Evolutionary conservation across 2,329 filamentous ascomycete genomes (phyloP).

Genomic region (Fusarium sp.): DNA sequence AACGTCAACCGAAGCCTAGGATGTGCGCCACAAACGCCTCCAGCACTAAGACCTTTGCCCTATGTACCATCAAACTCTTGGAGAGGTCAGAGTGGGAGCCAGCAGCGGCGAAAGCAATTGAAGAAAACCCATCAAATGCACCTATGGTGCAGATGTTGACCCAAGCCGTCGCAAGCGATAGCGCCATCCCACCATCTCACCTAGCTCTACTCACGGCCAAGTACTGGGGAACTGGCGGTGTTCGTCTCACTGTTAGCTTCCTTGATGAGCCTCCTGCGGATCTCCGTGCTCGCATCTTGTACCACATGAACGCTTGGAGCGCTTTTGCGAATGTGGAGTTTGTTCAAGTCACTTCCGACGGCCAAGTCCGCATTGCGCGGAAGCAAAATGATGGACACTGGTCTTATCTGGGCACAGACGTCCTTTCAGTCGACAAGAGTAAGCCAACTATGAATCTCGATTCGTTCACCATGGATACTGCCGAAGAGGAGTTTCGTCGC

Average conservation of each 20-base stretch:
- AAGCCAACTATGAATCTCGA: not conserved
- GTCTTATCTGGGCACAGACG: not conserved
- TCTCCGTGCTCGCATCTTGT: constrained; percentile 1
- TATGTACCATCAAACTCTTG: too few species aligned
- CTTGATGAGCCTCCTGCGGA: not conserved
- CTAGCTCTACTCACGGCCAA: not conserved
- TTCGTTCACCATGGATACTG: not conserved
- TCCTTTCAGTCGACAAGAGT: not conserved
- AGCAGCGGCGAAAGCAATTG: not conserved
- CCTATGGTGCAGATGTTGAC: constrained; percentile 1
- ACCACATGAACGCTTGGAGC: constrained; percentile 3
- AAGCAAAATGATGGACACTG: not conserved
- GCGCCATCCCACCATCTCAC: not conserved
- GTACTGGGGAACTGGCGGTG: not conserved
- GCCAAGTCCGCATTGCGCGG: not conserved
- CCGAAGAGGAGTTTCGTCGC: not conserved
- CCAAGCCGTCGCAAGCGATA: not conserved
- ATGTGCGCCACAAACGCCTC: too few species aligned
- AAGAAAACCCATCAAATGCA: not conserved
- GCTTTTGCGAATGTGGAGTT: not conserved
- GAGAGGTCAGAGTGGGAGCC: not conserved
- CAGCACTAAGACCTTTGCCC: not conserved
- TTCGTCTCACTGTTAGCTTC: constrained; percentile 1
- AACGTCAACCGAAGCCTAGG: too few species aligned
- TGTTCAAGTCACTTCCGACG: not conserved